Percentiles rank a stretch among this genome's conserved stretches.
Evolutionary conservation across 768 basidiomycete species (phyloP).

Genomic region (Psilocybe subaeruginosa): DNA sequence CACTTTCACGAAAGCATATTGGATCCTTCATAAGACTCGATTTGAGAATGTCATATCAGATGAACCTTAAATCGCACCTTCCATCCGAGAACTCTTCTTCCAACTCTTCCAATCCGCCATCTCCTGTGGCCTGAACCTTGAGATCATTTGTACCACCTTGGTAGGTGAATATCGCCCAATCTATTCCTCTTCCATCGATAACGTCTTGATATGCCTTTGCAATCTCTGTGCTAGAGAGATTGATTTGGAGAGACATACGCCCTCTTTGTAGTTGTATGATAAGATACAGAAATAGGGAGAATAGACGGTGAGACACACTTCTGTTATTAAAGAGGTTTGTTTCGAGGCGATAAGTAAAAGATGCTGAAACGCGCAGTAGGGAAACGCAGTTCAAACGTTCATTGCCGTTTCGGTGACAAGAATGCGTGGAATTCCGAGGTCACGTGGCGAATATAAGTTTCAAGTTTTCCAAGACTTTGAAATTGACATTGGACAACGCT

Average conservation of each 20-base stretch:
- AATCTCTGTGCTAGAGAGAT: conserved; percentile 75
- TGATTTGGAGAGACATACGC: conserved; percentile 78
- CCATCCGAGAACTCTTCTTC: conserved; percentile 97
- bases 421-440: neutral
- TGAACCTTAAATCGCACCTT: conserved; percentile 50
- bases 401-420: neutral
- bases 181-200: conserved; percentile 63
- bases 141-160: conserved; percentile 84
- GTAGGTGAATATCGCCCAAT: conserved; percentile 83
- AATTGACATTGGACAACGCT: no score
- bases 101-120: conserved; percentile 86
- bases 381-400: neutral
- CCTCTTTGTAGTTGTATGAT: neutral
- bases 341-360: neutral
- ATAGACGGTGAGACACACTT: neutral
- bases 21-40: conserved; percentile 64
- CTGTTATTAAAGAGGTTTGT: neutral
- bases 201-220: conserved; percentile 76
- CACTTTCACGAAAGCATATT: conserved; percentile 90
- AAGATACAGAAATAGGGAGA: neutral
- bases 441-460: neutral
- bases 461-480: neutral
- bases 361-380: neutral
- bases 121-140: conserved; percentile 85
- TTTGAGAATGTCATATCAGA: conserved; percentile 13